Conservation (phyloP, 768 basidiomycete species). For the Epithele typhae region DNA sequence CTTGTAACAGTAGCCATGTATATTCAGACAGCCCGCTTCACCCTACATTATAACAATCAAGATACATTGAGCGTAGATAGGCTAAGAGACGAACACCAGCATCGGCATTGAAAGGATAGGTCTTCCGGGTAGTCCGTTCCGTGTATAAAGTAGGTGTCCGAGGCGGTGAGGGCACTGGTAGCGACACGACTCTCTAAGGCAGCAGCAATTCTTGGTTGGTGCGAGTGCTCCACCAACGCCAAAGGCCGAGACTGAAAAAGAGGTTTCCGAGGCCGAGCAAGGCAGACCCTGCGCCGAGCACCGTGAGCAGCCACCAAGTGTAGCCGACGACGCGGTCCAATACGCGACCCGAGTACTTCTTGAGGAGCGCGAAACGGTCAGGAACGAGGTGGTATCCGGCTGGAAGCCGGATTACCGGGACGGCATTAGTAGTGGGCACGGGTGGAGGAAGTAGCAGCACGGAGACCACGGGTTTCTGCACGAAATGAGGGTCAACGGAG, state of each 20-base stretch:
- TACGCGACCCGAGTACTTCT: slow-evolving; percentile 59
- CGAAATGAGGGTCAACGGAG: background rate
- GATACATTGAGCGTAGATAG: too few species aligned
- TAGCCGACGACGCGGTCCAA: slow-evolving; percentile 76
- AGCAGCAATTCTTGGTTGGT: slow-evolving; percentile 4
- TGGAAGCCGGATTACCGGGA: slow-evolving; percentile 49
- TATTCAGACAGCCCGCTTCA: too few species aligned
- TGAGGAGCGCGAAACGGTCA: slow-evolving; percentile 49
- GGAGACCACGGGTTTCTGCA: slow-evolving; percentile 82
- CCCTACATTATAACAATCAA: too few species aligned
- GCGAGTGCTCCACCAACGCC: slow-evolving; percentile 51
- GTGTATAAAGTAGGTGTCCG: too few species aligned
- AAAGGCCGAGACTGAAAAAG: slow-evolving; percentile 59
- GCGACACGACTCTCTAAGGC: too few species aligned
- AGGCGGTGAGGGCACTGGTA: too few species aligned
- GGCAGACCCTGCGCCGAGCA: slow-evolving; percentile 75
- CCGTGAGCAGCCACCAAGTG: slow-evolving; percentile 70
- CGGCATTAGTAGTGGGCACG: slow-evolving; percentile 19
- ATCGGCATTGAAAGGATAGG: too few species aligned
- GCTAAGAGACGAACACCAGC: too few species aligned
- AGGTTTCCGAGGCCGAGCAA: slow-evolving; percentile 71
- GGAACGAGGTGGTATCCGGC: slow-evolving; percentile 44
- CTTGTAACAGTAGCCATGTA: too few species aligned
- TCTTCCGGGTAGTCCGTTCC: too few species aligned
- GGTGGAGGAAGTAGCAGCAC: slow-evolving; percentile 58